Conservation (phyloP, 495 filamentous ascomycete genomes). For the Viridothelium virens region DNA sequence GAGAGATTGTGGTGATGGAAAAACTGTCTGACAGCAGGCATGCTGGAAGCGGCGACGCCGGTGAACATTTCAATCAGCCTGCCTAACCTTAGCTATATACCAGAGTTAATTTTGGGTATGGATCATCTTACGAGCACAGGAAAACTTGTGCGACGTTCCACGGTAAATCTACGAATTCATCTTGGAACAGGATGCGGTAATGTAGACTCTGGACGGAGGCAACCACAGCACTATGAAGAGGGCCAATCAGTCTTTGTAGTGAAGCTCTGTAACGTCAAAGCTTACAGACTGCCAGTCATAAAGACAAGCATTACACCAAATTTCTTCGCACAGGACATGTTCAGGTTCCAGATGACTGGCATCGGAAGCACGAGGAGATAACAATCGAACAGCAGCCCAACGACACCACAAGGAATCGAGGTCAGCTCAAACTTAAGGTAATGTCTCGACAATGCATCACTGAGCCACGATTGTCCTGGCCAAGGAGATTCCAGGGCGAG, state of each 20-base stretch:
- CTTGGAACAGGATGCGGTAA: constrained; percentile 15
- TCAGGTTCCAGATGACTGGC: constrained; percentile 14
- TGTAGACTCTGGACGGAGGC: constrained; percentile 19
- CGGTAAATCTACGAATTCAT: background rate
- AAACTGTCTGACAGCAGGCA: constrained; percentile 19
- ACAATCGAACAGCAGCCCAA: constrained; percentile 19
- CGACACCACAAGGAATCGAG: constrained; percentile 18
- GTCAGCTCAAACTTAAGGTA: constrained; percentile 15
- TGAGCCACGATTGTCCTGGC: constrained; percentile 17
- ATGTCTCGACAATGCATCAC: constrained; percentile 1
- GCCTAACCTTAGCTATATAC: constrained; percentile 7
- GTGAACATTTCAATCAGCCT: constrained; percentile 22
- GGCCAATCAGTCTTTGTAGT: background rate
- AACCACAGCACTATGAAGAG: constrained; percentile 12
- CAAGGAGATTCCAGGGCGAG: constrained; percentile 19
- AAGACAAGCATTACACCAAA: background rate
- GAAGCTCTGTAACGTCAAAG: background rate
- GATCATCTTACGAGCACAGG: constrained; percentile 7
- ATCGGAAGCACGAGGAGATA: constrained; percentile 21
- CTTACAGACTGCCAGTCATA: background rate
- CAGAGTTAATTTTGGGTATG: too few species aligned
- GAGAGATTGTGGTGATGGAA: constrained; percentile 16
- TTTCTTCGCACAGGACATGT: constrained; percentile 12
- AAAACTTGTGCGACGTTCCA: background rate
- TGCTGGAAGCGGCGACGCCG: constrained; percentile 20